Base-by-base conservation (phyloP, 441 rosid species). In the Jatropha podagrica region DNA sequence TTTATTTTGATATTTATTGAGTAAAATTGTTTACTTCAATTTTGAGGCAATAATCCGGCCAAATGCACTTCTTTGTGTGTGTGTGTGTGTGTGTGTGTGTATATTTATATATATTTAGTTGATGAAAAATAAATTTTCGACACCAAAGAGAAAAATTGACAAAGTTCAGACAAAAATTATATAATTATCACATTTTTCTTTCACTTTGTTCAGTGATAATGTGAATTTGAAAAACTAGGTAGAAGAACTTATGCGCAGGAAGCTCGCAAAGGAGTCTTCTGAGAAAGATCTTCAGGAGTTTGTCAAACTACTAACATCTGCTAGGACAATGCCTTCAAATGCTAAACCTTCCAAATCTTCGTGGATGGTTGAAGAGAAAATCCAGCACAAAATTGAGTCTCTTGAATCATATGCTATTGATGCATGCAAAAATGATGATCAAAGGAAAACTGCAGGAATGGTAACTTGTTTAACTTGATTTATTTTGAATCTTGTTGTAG, bases 351-450 rank as follows among this genome's bases (percentile, higher is more conserved):
- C 83, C 60, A 95, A 90, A 88, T 85, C 94, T 70, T 88, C 92
- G 67, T 95, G 98, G 99, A 72, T 81, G 78, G 70, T 69, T 61
- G 93, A 91, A 73, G 97, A 91, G 79, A 92, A 89, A 78, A 59
- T 75, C 72, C 83, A 18, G 80, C 78, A 83, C 40, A 90, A 76
- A 76, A 86, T 93, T 69, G 84, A 85, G 78, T 91, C 96, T 79
- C 93, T 95, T 65, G 95, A 90, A 88, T 91, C 93, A 69, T 95
- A 83, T 86, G 92, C 98, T 69, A 87, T 92, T 68, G 99, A 95
- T 86, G 86, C 83, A 73, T 93, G 91, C 86, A 87, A 81, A 74
- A 90, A 76, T 83, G 89, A 77, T 78, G 95, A 90, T 46, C 92
- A 89, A 85, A 90, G 76, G 80, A 92, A 78, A 81, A 81, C 86